Conservation (phyloP, 768 basidiomycete genomes). For the Auricularia cornea region DNA sequence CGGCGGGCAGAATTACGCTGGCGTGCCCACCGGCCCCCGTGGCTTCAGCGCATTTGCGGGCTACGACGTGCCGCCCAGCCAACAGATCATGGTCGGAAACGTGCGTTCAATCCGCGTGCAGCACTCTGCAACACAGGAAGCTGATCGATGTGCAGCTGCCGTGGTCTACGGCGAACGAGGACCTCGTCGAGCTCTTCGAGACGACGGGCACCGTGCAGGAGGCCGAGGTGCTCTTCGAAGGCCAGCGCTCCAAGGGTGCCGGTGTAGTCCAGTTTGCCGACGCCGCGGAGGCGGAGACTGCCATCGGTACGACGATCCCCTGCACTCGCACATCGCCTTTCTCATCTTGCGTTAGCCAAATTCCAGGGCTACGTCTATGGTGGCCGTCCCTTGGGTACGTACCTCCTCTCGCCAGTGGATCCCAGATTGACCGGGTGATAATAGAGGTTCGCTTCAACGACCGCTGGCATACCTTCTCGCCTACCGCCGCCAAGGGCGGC, state of each 20-base stretch:
- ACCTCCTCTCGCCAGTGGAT: background rate
- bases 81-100: conserved; percentile 98
- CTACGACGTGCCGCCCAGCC: conserved; percentile 69
- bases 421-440: conserved; percentile 3
- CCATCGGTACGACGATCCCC: conserved; percentile 53
- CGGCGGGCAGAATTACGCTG: conserved; percentile 12
- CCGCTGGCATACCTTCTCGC: conserved; percentile 89
- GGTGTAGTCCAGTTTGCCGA: conserved; percentile 94
- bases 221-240: conserved; percentile 92
- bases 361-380: conserved; percentile 96
- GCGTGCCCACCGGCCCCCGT: conserved; percentile 1
- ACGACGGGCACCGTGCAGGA: conserved; percentile 92
- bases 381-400: conserved; percentile 73
- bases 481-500: conserved; percentile 81
- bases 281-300: conserved; percentile 84
- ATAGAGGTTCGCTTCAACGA: conserved; percentile 91
- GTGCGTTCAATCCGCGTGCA: conserved; percentile 45
- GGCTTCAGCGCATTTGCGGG: conserved; percentile 30
- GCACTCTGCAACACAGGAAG: background rate
- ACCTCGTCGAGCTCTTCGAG: conserved; percentile 95
- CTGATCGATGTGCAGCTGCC: conserved; percentile 53
- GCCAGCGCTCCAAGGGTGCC: conserved; percentile 84
- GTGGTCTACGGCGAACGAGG: conserved; percentile 99
- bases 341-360: conserved; percentile 46
- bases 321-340: no score